Evolutionary conservation across 1,284 basidiomycete genomes (phyloP).

Genomic region (Spongiforma sp.): DNA sequence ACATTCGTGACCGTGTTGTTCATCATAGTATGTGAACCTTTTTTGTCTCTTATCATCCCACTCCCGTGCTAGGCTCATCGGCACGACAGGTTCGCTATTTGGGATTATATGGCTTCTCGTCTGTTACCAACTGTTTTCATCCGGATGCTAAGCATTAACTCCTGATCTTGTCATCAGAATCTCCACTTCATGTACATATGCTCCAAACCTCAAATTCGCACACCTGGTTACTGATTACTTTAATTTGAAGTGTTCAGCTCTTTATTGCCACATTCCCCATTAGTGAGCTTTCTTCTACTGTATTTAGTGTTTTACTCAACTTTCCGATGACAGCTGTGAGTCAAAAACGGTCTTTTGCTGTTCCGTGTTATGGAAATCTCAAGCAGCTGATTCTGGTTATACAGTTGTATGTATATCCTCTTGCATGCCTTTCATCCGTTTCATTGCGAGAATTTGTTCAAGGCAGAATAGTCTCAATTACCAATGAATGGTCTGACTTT

Average conservation of each 20-base stretch:
- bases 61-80: not conserved
- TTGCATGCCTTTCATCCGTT: too few relatives aligned
- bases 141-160: not conserved
- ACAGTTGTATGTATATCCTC: conserved; percentile 11
- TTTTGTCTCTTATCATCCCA: not conserved
- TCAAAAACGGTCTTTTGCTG: too few relatives aligned
- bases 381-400: too few relatives aligned
- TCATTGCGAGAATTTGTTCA: not conserved
- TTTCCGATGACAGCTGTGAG: too few relatives aligned
- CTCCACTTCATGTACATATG: conserved; percentile 4
- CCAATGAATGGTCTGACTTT: not conserved
- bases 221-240: not conserved
- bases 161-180: not conserved
- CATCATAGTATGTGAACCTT: conserved; percentile 6
- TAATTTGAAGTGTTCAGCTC: conserved; percentile 3
- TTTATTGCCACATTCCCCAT: conserved; percentile 6
- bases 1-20: conserved; percentile 13
- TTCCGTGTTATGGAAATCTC: too few relatives aligned
- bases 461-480: not conserved
- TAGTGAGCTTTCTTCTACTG: too few relatives aligned
- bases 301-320: too few relatives aligned
- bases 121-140: not conserved
- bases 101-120: conserved; percentile 11
- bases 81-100: conserved; percentile 15
- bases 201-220: not conserved